phyloP scores from a whole-genome alignment of 257 asterid species.

The Nicotiana tomentosiformis region DNA sequence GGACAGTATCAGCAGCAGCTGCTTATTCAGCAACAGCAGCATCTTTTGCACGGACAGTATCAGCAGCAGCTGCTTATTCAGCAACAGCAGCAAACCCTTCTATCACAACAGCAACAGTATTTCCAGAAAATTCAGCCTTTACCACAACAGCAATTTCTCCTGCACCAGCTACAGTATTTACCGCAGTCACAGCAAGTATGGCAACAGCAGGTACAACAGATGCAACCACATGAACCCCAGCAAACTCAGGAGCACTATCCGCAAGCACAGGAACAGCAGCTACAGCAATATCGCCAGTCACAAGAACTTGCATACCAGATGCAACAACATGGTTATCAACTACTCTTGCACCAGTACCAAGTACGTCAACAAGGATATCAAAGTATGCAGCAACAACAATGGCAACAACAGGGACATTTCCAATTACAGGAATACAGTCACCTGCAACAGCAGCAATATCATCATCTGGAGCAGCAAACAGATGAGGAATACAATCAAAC shows the following conservation, averaged over 20 bases:
- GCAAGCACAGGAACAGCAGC: conserved; percentile 20
- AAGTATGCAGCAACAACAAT: conserved; percentile 32
- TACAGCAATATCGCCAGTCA: conserved; percentile 22
- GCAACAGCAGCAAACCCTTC: conserved; percentile 12
- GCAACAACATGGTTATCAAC: conserved; percentile 54
- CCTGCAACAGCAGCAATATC: conserved; percentile 29
- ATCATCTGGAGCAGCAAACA: conserved; percentile 26
- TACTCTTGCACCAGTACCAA: conserved; percentile 68
- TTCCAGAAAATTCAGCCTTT: conserved; percentile 14
- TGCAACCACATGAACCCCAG: conserved; percentile 34
- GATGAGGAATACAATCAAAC: conserved; percentile 29
- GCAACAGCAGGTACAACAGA: conserved; percentile 27
- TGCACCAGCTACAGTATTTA: conserved; percentile 20
- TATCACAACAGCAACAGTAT: conserved; percentile 30
- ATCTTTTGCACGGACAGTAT: not conserved
- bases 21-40: not conserved
- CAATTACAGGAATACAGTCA: conserved; percentile 17
- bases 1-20: conserved; percentile 56
- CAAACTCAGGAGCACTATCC: conserved; percentile 17
- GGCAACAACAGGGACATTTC: conserved; percentile 34
- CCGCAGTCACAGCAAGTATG: conserved; percentile 31
- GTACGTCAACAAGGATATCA: conserved; percentile 49
- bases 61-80: conserved; percentile 15
- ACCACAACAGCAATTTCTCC: conserved; percentile 25
- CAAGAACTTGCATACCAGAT: conserved; percentile 41